Conservation (phyloP, 306 rosid genomes). For the Prunus mume region DNA sequence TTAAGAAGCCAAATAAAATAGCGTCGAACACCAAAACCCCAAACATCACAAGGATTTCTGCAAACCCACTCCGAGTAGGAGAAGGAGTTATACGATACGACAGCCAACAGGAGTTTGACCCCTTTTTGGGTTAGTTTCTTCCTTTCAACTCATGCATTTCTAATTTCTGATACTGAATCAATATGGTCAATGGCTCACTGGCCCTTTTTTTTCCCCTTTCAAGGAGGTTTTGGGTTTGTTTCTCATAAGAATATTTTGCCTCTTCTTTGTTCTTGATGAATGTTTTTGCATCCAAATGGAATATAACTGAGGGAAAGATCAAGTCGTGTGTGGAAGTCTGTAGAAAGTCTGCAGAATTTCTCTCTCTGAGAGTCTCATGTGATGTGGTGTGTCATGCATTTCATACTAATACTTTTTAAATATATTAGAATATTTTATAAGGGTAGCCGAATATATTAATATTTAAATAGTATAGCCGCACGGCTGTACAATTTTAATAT, state of each 20-base stretch:
- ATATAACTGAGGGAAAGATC: too few species aligned
- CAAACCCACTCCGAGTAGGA: not conserved
- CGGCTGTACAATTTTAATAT: too few species aligned
- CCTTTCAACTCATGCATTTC: not conserved
- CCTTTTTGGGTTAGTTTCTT: not conserved
- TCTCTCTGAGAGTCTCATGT: too few species aligned
- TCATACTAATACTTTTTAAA: too few species aligned
- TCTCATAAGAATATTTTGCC: not conserved
- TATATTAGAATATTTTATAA: too few species aligned
- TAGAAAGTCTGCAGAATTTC: too few species aligned
- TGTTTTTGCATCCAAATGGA: too few species aligned
- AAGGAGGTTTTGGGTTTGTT: not conserved
- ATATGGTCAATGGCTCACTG: not conserved
- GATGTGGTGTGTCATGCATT: too few species aligned
- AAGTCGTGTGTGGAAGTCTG: too few species aligned
- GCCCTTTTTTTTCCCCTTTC: not conserved
- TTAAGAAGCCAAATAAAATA: too few species aligned
- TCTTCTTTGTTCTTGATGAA: not conserved
- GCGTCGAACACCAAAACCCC: not conserved
- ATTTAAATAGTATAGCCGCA: rapidly evolving
- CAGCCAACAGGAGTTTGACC: not conserved
- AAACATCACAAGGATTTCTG: too few species aligned
- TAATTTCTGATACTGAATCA: not conserved
- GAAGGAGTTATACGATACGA: not conserved
- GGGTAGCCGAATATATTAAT: too few species aligned